Evolutionary conservation across 1,284 basidiomycete species (phyloP).

Genomic region (Pulchroboletus neoregius): DNA sequence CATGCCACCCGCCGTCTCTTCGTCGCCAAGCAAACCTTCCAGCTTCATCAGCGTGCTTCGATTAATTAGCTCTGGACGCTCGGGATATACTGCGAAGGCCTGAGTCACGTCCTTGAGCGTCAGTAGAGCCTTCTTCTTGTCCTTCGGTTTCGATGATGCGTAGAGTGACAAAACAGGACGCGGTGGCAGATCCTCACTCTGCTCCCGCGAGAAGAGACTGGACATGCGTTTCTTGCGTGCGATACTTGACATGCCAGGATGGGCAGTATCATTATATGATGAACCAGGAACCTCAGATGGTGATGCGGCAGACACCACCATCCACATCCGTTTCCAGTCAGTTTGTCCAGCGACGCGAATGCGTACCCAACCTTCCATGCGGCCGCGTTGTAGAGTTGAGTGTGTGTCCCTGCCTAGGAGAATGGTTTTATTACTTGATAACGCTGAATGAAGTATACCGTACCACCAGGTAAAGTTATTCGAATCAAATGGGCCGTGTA

Average conservation of each 20-base stretch:
- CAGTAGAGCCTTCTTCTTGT: conserved; percentile 63
- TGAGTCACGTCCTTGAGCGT: conserved; percentile 57
- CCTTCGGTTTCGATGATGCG: conserved; percentile 58
- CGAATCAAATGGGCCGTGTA: conserved; percentile 94
- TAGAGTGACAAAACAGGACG: conserved; percentile 53
- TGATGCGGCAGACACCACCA: conserved; percentile 60
- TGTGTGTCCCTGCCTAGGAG: conserved; percentile 60
- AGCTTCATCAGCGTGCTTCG: conserved; percentile 86
- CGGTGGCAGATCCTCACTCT: conserved; percentile 25
- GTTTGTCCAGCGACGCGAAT: conserved; percentile 91
- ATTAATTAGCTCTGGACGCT: conserved; percentile 87
- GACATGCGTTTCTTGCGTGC: conserved; percentile 65
- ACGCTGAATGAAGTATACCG: conserved; percentile 27
- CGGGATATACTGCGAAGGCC: conserved; percentile 89
- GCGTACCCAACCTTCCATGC: conserved; percentile 90
- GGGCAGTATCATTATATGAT: conserved; percentile 10
- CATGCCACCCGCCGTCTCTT: conserved; percentile 64
- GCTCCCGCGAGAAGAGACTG: conserved; percentile 54
- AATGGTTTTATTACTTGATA: conserved; percentile 4
- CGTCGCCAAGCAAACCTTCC: conserved; percentile 76
- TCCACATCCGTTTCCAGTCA: conserved; percentile 94
- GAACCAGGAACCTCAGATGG: conserved; percentile 23
- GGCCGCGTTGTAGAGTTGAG: conserved; percentile 65
- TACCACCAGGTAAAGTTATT: conserved; percentile 57
- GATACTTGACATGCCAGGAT: conserved; percentile 11